Evolutionary conservation across 257 asterid species (phyloP).

Genomic region (Ocimum tenuiflorum): DNA sequence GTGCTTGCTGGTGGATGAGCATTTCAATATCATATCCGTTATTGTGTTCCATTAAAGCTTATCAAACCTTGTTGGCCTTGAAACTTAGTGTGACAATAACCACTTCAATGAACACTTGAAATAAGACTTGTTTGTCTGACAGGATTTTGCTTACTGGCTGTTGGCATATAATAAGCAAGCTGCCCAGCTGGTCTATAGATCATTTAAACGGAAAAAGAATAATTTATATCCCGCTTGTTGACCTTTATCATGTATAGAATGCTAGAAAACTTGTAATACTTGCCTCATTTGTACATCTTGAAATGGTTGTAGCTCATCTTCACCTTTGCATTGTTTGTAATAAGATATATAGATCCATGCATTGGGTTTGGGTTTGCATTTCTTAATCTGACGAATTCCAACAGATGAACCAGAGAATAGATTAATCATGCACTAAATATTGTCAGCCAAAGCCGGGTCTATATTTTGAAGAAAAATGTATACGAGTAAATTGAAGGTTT

Average conservation of each 20-base stretch:
- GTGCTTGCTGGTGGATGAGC: neutral
- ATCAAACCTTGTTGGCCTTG: neutral
- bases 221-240: neutral
- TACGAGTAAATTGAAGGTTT: too few relatives aligned
- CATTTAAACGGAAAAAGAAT: neutral
- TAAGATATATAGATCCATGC: neutral
- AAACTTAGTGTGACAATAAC: neutral
- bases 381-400: neutral
- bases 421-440: too few relatives aligned
- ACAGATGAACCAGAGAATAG: neutral
- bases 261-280: neutral
- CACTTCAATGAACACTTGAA: neutral
- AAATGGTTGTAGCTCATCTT: neutral
- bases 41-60: neutral
- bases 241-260: neutral
- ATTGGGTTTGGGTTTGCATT: neutral
- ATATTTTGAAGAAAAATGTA: neutral
- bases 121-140: neutral
- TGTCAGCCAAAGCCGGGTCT: too few relatives aligned
- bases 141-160: neutral
- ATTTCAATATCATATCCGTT: neutral
- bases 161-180: neutral
- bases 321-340: neutral
- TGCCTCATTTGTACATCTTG: neutral
- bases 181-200: neutral